Evolutionary conservation across 331 rosid genomes (phyloP).

Genomic region (Ulmus americana): DNA sequence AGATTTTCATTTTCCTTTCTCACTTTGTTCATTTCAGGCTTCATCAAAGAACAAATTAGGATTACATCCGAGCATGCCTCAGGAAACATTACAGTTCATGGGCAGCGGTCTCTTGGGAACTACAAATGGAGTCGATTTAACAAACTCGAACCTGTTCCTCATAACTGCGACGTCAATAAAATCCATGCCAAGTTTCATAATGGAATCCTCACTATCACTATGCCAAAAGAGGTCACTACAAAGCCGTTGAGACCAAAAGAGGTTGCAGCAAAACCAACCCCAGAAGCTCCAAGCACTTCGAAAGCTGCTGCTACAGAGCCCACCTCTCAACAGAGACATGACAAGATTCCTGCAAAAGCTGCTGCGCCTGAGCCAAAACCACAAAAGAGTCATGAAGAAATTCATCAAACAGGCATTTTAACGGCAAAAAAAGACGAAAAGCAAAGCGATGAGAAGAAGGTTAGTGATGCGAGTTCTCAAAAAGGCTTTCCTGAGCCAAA

Average conservation of each 20-base stretch:
- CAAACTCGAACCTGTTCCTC: slow-evolving; percentile 10
- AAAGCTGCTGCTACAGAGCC: neutral
- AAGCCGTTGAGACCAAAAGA: neutral
- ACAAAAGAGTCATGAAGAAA: slow-evolving; percentile 6
- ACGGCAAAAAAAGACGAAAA: neutral
- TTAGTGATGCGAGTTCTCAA: neutral
- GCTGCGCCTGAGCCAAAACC: neutral
- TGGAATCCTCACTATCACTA: slow-evolving; percentile 21
- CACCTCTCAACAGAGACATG: neutral
- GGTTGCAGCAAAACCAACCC: slow-evolving; percentile 6
- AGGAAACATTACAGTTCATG: slow-evolving; percentile 10
- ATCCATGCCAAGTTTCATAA: slow-evolving; percentile 15
- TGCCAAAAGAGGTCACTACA: slow-evolving; percentile 15
- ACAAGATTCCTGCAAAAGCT: slow-evolving; percentile 3
- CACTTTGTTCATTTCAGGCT: slow-evolving; percentile 8
- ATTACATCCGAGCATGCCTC: neutral
- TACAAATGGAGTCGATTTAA: slow-evolving; percentile 23
- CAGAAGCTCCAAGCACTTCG: neutral
- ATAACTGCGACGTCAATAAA: slow-evolving; percentile 4
- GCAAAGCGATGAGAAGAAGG: slow-evolving; percentile 5
- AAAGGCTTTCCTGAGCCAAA: neutral
- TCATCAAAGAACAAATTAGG: slow-evolving; percentile 19
- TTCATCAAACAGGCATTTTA: neutral
- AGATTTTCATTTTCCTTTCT: neutral
- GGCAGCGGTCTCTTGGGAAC: slow-evolving; percentile 21